Percentiles rank a stretch among this genome's conserved stretches.
phyloP scores from a whole-genome alignment of 345 rosid genomes.

The Lenwebbia sp. region DNA sequence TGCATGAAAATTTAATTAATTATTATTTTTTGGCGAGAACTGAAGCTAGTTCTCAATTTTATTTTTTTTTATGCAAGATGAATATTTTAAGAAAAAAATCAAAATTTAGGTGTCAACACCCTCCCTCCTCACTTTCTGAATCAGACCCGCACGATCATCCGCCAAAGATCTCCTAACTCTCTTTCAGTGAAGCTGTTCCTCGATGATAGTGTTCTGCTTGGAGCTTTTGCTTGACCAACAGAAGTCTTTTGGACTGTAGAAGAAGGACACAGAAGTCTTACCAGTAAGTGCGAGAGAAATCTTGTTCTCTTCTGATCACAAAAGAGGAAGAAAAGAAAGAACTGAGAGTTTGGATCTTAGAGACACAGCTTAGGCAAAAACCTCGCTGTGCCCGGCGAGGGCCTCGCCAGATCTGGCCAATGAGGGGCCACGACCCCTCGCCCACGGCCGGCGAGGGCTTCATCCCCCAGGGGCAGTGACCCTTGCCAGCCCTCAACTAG shows the following conservation, averaged over 20 bases:
- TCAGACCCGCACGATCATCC: background rate
- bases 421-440: no score
- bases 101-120: no score
- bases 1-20: no score
- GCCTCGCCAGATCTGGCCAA: no score
- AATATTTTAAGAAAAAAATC: no score
- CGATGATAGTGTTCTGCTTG: background rate
- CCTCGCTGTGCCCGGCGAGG: no score
- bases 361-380: background rate
- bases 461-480: no score
- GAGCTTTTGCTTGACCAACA: background rate
- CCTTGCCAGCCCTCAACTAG: no score
- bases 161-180: background rate
- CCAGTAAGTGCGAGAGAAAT: background rate
- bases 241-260: background rate
- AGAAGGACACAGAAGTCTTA: background rate
- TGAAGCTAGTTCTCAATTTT: no score
- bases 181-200: background rate
- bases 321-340: background rate
- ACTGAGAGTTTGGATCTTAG: background rate
- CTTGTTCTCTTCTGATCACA: background rate
- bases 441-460: no score
- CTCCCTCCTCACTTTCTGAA: background rate
- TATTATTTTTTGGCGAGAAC: no score
- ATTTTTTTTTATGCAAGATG: no score